Evolutionary conservation across 768 basidiomycete genomes (phyloP), one percentile per base, ranked within the genome.

Genomic region (Dioszegia aurantiaca): DNA sequence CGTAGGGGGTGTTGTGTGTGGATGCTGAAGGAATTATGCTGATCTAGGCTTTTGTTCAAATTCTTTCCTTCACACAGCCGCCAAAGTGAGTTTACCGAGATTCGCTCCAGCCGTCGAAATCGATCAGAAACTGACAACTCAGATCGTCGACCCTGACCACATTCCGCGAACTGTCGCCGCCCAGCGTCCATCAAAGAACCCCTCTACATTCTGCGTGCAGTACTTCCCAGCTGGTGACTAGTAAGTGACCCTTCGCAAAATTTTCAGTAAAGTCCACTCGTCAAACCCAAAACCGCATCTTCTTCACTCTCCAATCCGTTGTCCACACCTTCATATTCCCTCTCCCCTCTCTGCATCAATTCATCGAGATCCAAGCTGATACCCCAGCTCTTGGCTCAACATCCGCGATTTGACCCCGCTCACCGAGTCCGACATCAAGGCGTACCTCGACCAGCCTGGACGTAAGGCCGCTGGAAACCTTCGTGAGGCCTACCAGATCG

Each of bases 141-240:
- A 97, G 92, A 82, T 98, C 63, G 85, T 90, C 44, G 87, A 92
- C 72, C 86, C 87, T 0, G 83, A 84, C 6, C 76, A 67, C 2
- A 85, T 88, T 0, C 86, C 87, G 21, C 63, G 79, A 17, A 63
- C 59, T 2, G 91, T 97, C 4, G 64, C 78, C 51, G 83, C 80
- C 64, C 87, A 89, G 72, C 86, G 86, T 19, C 90, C 93, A 67
- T 88, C 87, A 78, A 92, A 88, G 78, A 79, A 83, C 10, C 80
- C 79, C 12, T 86, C 85, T 64, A 66, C 60, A 30, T 86, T 88
- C 78, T 85, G 84, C 62, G 82, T 86, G 30, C 81, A 86, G 63
- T 99, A 93, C 83, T 98, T 95, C 83, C 92, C 95, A 4, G 83
- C 83, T 27, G 92, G 89, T 51, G 94, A 97, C 78, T 89, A 86